Percentiles rank a stretch among this genome's conserved stretches.
These are phyloP conservation scores for Phanerochaete sordida DNA, from an alignment of 768 basidiomycete genomes.

Conservation along the genomic window DNA sequence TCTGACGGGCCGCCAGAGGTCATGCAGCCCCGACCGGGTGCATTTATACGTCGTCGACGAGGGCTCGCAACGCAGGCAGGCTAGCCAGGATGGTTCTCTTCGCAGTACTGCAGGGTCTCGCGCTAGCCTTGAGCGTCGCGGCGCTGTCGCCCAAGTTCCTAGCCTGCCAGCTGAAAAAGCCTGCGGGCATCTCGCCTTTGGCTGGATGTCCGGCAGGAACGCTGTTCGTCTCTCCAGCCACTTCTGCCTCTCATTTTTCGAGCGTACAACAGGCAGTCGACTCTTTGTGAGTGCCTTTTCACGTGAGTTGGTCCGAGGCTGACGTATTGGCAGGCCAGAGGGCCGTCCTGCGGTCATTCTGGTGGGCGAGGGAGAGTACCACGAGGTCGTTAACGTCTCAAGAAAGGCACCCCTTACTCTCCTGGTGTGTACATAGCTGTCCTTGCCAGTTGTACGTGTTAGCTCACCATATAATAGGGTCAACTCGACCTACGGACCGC, in stretches of 20 bases:
- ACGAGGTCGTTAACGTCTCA: conserved; percentile 57
- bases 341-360: conserved; percentile 44
- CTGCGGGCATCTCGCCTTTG: conserved; percentile 38
- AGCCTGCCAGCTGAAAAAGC: conserved; percentile 51
- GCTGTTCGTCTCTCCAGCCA: conserved; percentile 51
- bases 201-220: conserved; percentile 55
- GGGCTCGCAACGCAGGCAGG: neutral
- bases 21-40: neutral
- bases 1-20: neutral
- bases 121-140: neutral
- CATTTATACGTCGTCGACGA: neutral
- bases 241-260: conserved; percentile 42
- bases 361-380: conserved; percentile 55
- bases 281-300: conserved; percentile 41
- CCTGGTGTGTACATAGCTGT: conserved; percentile 35
- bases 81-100: too few relatives aligned
- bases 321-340: conserved; percentile 32
- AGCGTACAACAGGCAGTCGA: conserved; percentile 52
- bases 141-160: conserved; percentile 25
- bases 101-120: too few relatives aligned
- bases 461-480: conserved; percentile 31
- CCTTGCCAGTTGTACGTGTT: neutral
- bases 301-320: neutral
- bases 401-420: conserved; percentile 51
- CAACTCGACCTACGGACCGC: conserved; percentile 39